These are phyloP conservation scores for Vaccinium darrowii DNA, from an alignment of 148 eudicot genomes.

Conservation along the genomic window DNA sequence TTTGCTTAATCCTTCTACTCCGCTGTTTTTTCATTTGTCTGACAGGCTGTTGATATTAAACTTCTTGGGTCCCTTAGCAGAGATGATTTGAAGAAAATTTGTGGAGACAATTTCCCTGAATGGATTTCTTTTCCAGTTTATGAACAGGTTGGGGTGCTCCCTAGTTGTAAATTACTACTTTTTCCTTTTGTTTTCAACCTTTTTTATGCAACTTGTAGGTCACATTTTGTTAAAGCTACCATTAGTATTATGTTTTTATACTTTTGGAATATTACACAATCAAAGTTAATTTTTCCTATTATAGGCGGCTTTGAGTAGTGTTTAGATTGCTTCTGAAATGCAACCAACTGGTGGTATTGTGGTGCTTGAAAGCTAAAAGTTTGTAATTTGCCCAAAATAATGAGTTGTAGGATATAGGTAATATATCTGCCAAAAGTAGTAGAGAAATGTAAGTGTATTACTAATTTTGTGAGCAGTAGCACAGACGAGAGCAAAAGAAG, in stretches of 20 bases:
- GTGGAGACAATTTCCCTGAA: constrained; percentile 88
- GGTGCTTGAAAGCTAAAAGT: background rate
- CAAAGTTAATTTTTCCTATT: background rate
- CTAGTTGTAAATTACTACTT: background rate
- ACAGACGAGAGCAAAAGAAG: background rate
- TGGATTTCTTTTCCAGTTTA: constrained; percentile 95
- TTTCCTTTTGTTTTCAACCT: background rate
- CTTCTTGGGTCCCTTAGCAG: constrained; percentile 78
- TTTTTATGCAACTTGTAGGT: background rate
- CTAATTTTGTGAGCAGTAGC: background rate
- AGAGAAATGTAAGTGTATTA: background rate
- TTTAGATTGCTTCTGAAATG: background rate
- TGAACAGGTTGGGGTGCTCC: constrained; percentile 69
- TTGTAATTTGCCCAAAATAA: background rate
- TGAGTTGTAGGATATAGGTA: background rate
- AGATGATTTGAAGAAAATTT: constrained; percentile 92
- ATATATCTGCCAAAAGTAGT: background rate
- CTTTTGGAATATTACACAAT: background rate
- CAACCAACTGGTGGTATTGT: background rate
- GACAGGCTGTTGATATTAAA: constrained; percentile 89
- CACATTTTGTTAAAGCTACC: background rate
- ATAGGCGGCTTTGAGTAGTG: background rate
- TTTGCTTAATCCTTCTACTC: background rate
- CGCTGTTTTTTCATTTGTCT: constrained; percentile 12
- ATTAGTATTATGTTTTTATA: background rate